Conservation (phyloP, 2,329 filamentous ascomycete species). For the Ophiostoma novo-ulmi region DNA sequence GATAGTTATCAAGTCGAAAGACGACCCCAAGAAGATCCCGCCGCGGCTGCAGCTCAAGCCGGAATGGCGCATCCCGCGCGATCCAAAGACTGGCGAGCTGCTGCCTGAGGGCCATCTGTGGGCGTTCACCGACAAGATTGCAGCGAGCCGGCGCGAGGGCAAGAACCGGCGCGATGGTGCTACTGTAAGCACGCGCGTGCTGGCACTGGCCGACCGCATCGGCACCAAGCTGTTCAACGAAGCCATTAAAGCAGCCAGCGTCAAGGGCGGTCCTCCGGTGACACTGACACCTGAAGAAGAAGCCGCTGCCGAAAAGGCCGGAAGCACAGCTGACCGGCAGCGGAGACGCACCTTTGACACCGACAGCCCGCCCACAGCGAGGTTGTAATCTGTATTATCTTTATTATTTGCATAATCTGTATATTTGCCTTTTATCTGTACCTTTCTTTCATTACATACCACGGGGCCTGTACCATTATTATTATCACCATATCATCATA, state of each 20-base stretch:
- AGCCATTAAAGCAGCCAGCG: constrained; percentile 38
- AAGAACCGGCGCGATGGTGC: constrained; percentile 94
- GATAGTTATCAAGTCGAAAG: constrained; percentile 63
- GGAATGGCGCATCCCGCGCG: constrained; percentile 68
- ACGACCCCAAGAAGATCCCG: constrained; percentile 54
- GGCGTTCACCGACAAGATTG: constrained; percentile 88
- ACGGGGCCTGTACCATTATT: not conserved
- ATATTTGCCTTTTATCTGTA: not conserved
- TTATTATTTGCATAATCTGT: not conserved
- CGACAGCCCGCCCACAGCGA: constrained; percentile 15
- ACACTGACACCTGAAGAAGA: constrained; percentile 26
- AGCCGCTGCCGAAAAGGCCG: not conserved
- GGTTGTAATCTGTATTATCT: constrained; percentile 11
- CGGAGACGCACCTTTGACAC: constrained; percentile 19
- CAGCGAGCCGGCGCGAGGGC: constrained; percentile 75
- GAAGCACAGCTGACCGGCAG: not conserved
- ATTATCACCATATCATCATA: not conserved
- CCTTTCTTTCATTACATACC: not conserved
- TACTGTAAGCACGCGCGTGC: constrained; percentile 76
- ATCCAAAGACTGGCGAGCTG: constrained; percentile 56
- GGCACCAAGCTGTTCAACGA: constrained; percentile 65
- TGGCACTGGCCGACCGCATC: constrained; percentile 69
- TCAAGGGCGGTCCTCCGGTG: constrained; percentile 36
- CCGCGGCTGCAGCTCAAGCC: constrained; percentile 63
- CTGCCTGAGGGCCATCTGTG: constrained; percentile 72